Evolutionary conservation across 306 rosid species (phyloP), one percentile per base, ranked within the genome.

Genomic region (Casuarina cunninghamiana): DNA sequence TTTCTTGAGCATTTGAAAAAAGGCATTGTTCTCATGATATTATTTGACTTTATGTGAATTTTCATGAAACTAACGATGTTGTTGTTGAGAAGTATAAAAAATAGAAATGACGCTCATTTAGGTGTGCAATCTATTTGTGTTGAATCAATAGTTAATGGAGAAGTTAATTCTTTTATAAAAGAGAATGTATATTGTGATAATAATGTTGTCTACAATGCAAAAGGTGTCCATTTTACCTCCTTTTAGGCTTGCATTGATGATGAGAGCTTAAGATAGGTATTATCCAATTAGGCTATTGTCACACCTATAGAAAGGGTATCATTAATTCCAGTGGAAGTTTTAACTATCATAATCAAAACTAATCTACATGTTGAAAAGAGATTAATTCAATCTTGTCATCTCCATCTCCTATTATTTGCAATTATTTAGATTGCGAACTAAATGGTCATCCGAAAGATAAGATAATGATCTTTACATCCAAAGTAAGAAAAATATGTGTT

Each of bases 21-120:
- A 95, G 99, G 80, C 99, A 93, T 44, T 96, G 97, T 19, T 95
- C 99, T 84, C 99, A 93, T 85, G 97, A 95, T 79, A 95, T 95
- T 75, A 93, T 93, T 83, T 87, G 93, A 69, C 93, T 95, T 79
- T 95, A 97, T 68, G 97, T 95, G 91, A 97, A 93, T 85, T 95
- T 97, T 84, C 32, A 95, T 70, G 99, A 95, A 87, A 84, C 88
- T 83, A 93, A 97, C 71, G 97, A 93, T 90, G 97, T 93, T 63
- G 88, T 96, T 81, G 99, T 97, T 78, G 97, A 95, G 87, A 95
- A 87, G 95, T 80, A 95, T 66, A 95, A 95, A 82, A 93, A 85
- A 43, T 70, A 48, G 82, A 85, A 19, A 75, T 16, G 79, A 83
- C 55, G 82, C 73, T 74, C 81, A 69, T 79, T 61, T 51, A 12